phyloP scores from a whole-genome alignment of 202 grass and related monocot genomes.

The Zoysia matrella region DNA sequence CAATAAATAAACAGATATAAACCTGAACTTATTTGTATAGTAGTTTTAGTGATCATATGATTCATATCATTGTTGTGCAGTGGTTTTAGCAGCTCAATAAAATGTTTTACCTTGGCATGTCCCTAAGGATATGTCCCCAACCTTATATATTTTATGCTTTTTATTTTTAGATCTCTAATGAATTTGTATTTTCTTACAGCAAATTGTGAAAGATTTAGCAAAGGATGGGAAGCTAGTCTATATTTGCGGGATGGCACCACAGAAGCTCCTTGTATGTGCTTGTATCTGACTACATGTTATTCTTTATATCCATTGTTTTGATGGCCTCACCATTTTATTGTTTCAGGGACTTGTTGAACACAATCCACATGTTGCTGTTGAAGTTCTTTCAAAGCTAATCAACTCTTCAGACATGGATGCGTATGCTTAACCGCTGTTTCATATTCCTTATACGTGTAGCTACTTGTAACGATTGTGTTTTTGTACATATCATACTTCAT shows the following conservation, averaged over 20 bases:
- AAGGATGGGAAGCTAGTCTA: conserved; percentile 93
- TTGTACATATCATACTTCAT: conserved; percentile 14
- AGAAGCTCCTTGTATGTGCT: conserved; percentile 80
- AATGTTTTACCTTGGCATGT: conserved; percentile 12
- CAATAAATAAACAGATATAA: too few species aligned
- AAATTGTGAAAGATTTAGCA: conserved; percentile 70
- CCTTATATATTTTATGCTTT: conserved; percentile 18
- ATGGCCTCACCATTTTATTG: conserved; percentile 25
- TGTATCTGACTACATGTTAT: conserved; percentile 34
- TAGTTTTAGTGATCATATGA: not conserved
- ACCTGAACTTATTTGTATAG: too few species aligned
- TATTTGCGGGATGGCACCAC: conserved; percentile 83
- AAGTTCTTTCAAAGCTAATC: conserved; percentile 87
- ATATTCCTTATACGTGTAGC: conserved; percentile 32
- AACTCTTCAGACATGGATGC: conserved; percentile 83
- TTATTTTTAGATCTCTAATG: conserved; percentile 33
- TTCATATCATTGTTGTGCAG: not conserved
- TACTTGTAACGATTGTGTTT: conserved; percentile 26
- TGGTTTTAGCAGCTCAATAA: conserved; percentile 7
- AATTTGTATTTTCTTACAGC: conserved; percentile 58
- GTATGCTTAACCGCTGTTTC: conserved; percentile 50
- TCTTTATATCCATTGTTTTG: conserved; percentile 27
- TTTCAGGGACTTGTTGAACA: conserved; percentile 95
- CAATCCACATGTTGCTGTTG: conserved; percentile 83
- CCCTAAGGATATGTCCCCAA: not conserved